These are phyloP conservation scores for Neophaeococcomyces aloes DNA, from an alignment of 2,329 filamentous ascomycete species.

Conservation along the genomic window DNA sequence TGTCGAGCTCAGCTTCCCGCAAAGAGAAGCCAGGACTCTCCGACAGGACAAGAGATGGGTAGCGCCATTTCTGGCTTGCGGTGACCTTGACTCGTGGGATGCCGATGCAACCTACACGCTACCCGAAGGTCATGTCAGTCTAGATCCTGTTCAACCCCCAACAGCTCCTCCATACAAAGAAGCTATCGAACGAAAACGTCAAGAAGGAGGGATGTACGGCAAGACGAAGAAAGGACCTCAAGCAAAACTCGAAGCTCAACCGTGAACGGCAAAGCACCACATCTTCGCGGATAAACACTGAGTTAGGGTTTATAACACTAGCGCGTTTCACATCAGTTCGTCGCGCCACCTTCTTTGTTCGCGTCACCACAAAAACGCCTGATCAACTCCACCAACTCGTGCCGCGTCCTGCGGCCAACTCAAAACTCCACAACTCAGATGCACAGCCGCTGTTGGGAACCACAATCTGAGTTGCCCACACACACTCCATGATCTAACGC, in stretches of 20 bases:
- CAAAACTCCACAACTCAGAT: too few species aligned
- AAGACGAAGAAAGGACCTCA: slow-evolving; percentile 46
- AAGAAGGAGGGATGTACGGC: slow-evolving; percentile 64
- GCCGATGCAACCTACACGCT: slow-evolving; percentile 84
- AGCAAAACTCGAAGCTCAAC: background rate
- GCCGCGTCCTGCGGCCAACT: too few species aligned
- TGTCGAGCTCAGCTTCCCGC: slow-evolving; percentile 27
- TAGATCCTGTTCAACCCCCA: slow-evolving; percentile 88
- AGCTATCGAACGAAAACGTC: slow-evolving; percentile 72
- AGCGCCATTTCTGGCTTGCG: slow-evolving; percentile 92
- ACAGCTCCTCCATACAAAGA: slow-evolving; percentile 92
- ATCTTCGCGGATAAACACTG: too few species aligned
- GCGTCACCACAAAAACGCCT: too few species aligned
- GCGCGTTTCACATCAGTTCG: too few species aligned
- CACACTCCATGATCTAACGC: too few species aligned
- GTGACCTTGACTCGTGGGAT: slow-evolving; percentile 88
- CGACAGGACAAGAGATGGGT: slow-evolving; percentile 55
- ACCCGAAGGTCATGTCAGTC: slow-evolving; percentile 71
- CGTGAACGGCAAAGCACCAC: background rate
- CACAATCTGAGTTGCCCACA: too few species aligned
- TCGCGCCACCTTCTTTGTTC: too few species aligned
- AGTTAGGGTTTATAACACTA: too few species aligned
- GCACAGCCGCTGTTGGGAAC: too few species aligned
- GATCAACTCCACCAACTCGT: too few species aligned
- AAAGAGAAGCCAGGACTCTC: slow-evolving; percentile 30